Evolutionary conservation across 139 green algal genomes (phyloP), one percentile per base, ranked within the genome.

Genomic region (Coelastrella sp.): DNA sequence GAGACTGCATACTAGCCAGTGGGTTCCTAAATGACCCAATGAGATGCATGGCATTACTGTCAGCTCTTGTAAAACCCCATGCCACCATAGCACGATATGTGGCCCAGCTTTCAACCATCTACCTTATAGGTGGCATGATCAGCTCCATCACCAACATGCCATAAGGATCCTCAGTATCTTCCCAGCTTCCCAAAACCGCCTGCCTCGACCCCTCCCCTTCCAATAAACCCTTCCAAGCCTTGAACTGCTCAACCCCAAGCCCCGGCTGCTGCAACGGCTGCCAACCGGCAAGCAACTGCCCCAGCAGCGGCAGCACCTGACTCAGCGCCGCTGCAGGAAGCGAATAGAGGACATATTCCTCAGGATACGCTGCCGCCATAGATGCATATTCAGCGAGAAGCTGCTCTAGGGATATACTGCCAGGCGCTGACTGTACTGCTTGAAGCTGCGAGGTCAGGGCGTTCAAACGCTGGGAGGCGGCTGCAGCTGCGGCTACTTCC

Each of bases 331-430:
- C 86, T 3, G 93, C 93, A 8, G 92, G 81, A 10, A 99, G 77
- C 57, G 64, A 65, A 58, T 98, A 99, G 93, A 98, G 92, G 17
- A 94, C 89, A 85, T 97, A 99, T 92, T 99, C 96, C 90, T 97
- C 96, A 2, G 90, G 80, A 89, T 94, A 97, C 11, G 61, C 11
- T 14, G 79, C 64, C 71, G 89, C 77, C 77, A 98, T 90, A 20
- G 17, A 56, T 32, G 19, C 60, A 89, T 96, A 97, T 14, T 86
- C n/a, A 14, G 58, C 88, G 4, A 58, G 87, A 11, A 91, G 87
- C 80, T 91, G 80, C 60, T 89, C n/a, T 23, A 89, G 68, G 5
- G 54, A 14, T 4, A 75, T 19, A 71, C 61, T 85, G 71, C 61
- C 47, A 20, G 17, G 11, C 2, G 4, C 47, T 19, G n/a, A 5